These are phyloP conservation scores for Posidonia australis DNA, from an alignment of 106 monocot species.

Conservation along the genomic window DNA sequence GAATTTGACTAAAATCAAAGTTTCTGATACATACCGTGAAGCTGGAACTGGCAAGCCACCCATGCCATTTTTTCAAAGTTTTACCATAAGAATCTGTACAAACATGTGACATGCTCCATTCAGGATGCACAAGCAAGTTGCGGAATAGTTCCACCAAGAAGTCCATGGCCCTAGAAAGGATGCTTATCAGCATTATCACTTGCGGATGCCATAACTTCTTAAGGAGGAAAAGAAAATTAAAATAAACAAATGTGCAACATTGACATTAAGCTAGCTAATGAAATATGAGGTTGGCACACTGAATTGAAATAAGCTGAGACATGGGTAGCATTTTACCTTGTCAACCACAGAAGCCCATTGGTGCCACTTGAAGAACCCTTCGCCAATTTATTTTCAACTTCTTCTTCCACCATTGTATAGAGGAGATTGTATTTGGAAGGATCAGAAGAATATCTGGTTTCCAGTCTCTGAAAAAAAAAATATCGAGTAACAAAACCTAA, in stretches of 20 bases:
- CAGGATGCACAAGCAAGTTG: slow-evolving; percentile 61
- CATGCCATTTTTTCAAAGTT: slow-evolving; percentile 82
- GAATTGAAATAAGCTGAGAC: background rate
- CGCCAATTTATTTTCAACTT: slow-evolving; percentile 60
- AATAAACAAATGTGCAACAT: no score
- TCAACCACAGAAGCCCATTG: slow-evolving; percentile 68
- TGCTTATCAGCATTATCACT: background rate
- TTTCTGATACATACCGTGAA: slow-evolving; percentile 58
- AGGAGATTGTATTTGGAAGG: slow-evolving; percentile 61
- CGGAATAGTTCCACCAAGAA: slow-evolving; percentile 78
- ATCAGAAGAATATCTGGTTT: slow-evolving; percentile 53
- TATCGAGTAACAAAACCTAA: no score
- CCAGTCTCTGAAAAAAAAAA: slow-evolving; percentile 50
- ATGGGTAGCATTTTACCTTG: slow-evolving; percentile 23
- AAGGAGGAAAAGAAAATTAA: no score
- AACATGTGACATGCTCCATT: slow-evolving; percentile 80
- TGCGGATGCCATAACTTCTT: no score
- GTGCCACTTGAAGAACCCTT: slow-evolving; percentile 75
- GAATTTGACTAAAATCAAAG: no score
- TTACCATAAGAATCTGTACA: slow-evolving; percentile 72
- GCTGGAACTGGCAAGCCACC: slow-evolving; percentile 87
- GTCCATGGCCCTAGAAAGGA: slow-evolving; percentile 62
- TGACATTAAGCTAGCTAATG: no score
- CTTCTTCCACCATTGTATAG: slow-evolving; percentile 64
- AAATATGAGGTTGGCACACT: no score